A percentile compares a stretch with the other conserved stretches of the same genome.
Conservation (phyloP, 2,329 filamentous ascomycete genomes). For the Mycogone perniciosa region DNA sequence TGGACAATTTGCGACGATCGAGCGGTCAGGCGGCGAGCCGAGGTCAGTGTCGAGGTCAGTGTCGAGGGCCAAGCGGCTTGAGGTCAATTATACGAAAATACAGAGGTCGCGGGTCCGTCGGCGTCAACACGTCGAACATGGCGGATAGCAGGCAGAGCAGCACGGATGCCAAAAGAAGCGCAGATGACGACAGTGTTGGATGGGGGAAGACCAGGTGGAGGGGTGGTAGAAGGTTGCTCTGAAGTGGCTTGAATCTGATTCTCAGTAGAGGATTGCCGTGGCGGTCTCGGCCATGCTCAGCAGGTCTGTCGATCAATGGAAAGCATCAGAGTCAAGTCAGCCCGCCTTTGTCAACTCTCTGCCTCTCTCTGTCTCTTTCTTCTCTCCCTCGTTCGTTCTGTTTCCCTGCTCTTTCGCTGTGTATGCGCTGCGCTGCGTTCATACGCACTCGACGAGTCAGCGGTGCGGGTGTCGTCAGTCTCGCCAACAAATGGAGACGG, state of each 20-base stretch:
- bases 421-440: not conserved
- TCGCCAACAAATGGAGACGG: not conserved
- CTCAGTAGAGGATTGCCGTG: not conserved
- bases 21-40: not conserved
- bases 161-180: not conserved
- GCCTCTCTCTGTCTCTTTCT: not conserved
- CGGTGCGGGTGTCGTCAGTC: slow-evolving; percentile 3
- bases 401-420: not conserved
- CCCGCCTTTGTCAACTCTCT: not conserved
- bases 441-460: not conserved
- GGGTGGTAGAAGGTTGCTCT: not conserved
- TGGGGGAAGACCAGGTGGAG: not conserved
- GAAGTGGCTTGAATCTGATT: slow-evolving; percentile 1
- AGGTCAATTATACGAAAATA: slow-evolving; percentile 7
- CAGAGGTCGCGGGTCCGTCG: slow-evolving; percentile 7
- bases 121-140: slow-evolving; percentile 8
- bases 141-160: not conserved
- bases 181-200: not conserved
- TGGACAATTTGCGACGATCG: not conserved
- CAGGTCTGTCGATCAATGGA: not conserved
- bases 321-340: no score
- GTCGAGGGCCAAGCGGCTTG: not conserved
- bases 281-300: not conserved
- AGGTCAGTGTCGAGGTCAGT: not conserved
- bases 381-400: not conserved